Evolutionary conservation across 1,139 yeast genomes (phyloP).

Genomic region (Tardiomyces depauwii): DNA sequence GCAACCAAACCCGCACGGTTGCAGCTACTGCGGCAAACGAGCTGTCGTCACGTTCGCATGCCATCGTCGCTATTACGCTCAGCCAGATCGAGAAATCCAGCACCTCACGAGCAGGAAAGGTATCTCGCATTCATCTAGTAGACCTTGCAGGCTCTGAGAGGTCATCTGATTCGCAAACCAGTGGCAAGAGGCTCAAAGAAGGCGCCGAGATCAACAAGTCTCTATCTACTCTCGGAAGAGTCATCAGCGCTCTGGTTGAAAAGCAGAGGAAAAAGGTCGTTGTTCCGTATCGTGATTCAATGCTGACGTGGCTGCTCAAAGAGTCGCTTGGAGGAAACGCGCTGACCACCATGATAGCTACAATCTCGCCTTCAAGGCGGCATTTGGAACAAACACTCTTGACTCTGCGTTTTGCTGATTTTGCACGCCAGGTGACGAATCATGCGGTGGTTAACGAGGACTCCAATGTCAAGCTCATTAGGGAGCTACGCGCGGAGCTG

Average conservation of each 20-base stretch:
- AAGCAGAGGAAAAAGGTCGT: constrained; percentile 28
- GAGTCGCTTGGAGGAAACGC: constrained; percentile 79
- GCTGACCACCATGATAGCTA: constrained; percentile 89
- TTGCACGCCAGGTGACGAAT: constrained; percentile 38
- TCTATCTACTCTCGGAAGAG: constrained; percentile 82
- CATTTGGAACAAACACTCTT: constrained; percentile 72
- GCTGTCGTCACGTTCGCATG: constrained; percentile 62
- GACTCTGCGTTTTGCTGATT: constrained; percentile 81
- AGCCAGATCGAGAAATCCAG: constrained; percentile 40
- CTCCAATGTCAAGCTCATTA: constrained; percentile 18
- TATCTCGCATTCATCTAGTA: constrained; percentile 48
- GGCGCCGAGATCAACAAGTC: constrained; percentile 88
- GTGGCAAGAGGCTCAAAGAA: constrained; percentile 73
- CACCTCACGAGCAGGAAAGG: constrained; percentile 43
- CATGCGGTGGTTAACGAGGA: constrained; percentile 44
- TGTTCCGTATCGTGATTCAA: constrained; percentile 47
- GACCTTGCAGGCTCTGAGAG: constrained; percentile 91
- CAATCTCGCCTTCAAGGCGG: constrained; percentile 55
- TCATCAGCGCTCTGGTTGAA: constrained; percentile 57
- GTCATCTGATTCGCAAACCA: constrained; percentile 43
- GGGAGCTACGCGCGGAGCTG: constrained; percentile 20
- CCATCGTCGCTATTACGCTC: constrained; percentile 57
- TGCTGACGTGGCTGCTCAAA: constrained; percentile 69
- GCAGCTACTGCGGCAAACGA: constrained; percentile 79
- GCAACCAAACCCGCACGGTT: constrained; percentile 44